These are phyloP conservation scores for Melastoma candidum DNA, from an alignment of 441 rosid genomes.

Conservation along the genomic window DNA sequence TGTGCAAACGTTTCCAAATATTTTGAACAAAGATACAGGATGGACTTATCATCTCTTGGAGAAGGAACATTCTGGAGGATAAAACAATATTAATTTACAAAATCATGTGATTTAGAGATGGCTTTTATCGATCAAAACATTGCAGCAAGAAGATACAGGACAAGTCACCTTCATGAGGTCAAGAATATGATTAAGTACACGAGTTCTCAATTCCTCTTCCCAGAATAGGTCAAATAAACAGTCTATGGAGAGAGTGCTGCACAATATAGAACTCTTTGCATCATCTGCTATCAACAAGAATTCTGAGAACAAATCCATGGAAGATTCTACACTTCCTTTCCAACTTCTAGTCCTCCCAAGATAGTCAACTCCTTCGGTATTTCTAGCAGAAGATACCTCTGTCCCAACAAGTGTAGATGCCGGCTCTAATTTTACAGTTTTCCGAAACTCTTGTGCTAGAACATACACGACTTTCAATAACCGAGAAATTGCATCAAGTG, in stretches of 20 bases:
- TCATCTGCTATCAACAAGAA: conserved; percentile 57
- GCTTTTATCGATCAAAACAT: conserved; percentile 11
- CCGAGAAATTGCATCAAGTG: conserved; percentile 63
- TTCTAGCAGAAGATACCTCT: conserved; percentile 21
- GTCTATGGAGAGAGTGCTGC: conserved; percentile 53
- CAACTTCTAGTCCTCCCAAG: conserved; percentile 31
- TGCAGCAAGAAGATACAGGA: conserved; percentile 10
- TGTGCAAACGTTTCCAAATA: conserved; percentile 91
- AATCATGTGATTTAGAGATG: background rate
- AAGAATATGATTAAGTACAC: conserved; percentile 56
- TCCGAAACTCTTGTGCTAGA: conserved; percentile 62
- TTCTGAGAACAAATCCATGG: conserved; percentile 53
- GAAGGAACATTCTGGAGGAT: conserved; percentile 39
- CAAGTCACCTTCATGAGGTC: conserved; percentile 84
- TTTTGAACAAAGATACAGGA: conserved; percentile 76
- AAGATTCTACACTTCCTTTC: conserved; percentile 57
- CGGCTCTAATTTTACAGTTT: conserved; percentile 22
- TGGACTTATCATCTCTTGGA: conserved; percentile 64
- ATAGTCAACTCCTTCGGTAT: conserved; percentile 27
- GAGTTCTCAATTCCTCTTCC: conserved; percentile 68
- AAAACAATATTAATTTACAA: conserved; percentile 7
- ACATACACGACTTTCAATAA: conserved; percentile 73
- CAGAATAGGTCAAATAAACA: conserved; percentile 91
- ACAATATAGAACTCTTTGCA: conserved; percentile 55
- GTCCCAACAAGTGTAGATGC: conserved; percentile 21